Conservation (phyloP, 1,139 yeast genomes). For the Taiozyma onychis region DNA sequence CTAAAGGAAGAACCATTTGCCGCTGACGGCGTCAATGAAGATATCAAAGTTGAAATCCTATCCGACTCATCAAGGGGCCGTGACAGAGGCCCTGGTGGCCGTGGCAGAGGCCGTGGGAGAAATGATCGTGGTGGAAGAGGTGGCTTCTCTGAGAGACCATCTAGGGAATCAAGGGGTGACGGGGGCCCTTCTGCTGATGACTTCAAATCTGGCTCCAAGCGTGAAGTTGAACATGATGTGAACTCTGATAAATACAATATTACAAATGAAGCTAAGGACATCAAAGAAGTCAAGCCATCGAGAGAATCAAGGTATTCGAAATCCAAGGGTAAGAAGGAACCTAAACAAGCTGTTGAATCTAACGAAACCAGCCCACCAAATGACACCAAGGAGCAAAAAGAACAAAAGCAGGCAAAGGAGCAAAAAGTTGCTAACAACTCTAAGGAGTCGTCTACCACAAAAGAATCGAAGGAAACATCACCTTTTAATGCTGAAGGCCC, state of each 20-base stretch:
- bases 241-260: not conserved
- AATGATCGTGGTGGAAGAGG: constrained; percentile 5
- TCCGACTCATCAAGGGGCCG: not conserved
- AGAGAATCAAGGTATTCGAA: not conserved
- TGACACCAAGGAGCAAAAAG: not conserved
- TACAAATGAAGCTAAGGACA: not conserved
- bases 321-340: not conserved
- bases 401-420: not conserved
- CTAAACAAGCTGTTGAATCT: not conserved
- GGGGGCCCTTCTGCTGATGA: not conserved
- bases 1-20: not conserved
- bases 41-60: not conserved
- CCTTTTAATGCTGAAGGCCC: not conserved
- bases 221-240: not conserved
- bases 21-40: not conserved
- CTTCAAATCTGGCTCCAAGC: not conserved
- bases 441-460: not conserved
- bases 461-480: not conserved
- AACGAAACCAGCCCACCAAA: not conserved
- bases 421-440: not conserved
- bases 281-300: not conserved
- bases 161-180: not conserved
- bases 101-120: constrained; percentile 6
- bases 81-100: constrained; percentile 5
- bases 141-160: not conserved